These are phyloP conservation scores for Xylaria intraflava DNA, from an alignment of 495 filamentous ascomycete genomes.

Conservation along the genomic window DNA sequence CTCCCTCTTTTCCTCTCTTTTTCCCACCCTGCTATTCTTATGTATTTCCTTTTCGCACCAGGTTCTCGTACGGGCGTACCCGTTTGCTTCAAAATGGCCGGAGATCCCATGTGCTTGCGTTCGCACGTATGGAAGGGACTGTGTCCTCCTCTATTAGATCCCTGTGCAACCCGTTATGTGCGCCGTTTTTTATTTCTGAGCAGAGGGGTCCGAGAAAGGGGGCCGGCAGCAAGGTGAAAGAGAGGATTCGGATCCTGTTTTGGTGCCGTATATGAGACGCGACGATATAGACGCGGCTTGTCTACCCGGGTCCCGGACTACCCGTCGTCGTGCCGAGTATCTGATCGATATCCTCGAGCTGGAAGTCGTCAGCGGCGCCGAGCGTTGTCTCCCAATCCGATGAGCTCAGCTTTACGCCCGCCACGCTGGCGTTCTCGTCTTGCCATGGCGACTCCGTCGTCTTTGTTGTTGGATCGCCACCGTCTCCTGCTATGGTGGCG, in stretches of 20 bases:
- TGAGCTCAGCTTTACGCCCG: slow-evolving; percentile 11
- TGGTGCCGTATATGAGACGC: neutral
- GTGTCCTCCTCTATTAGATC: neutral
- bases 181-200: neutral
- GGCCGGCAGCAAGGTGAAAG: neutral
- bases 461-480: neutral
- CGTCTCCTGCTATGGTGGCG: neutral
- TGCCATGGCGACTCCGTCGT: slow-evolving; percentile 14
- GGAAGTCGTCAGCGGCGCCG: slow-evolving; percentile 19
- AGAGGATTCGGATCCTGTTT: neutral
- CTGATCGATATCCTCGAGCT: slow-evolving; percentile 27
- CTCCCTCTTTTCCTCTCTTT: neutral
- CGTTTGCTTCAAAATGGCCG: neutral
- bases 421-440: slow-evolving; percentile 8
- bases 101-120: neutral
- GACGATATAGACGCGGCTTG: too few species aligned
- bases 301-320: slow-evolving; percentile 16
- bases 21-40: neutral
- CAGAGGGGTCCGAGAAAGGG: neutral
- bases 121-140: neutral
- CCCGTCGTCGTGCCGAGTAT: slow-evolving; percentile 20
- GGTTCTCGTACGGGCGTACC: neutral
- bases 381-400: slow-evolving; percentile 21
- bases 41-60: neutral
- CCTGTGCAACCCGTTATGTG: neutral